Base-by-base conservation (phyloP, 164 flowering plant genomes). In the Nelumbo lutea region DNA sequence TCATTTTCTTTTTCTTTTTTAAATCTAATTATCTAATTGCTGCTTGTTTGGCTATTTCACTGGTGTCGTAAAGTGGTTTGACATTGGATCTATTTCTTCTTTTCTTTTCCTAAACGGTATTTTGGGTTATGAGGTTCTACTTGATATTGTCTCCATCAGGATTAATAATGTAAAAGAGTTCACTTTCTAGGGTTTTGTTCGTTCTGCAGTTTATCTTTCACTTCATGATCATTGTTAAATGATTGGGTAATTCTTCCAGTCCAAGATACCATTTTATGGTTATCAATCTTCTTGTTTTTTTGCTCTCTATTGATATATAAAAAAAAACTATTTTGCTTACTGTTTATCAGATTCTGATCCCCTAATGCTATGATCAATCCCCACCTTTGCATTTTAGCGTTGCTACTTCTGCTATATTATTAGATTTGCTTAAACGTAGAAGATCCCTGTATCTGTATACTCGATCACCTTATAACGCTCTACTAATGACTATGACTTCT, bases 311-410 rank as follows among this genome's bases (percentile, higher is more conserved):
- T 27, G 27, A 27, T 27, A 27, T 27, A 27, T 27, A 27, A 27
- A 27, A 27, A 27, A 27, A 27, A 27, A 27, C 27, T 27, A 27
- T 27, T 27, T 27, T 27, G 27, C 27, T 27, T 27, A 27, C 27
- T 27, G 27, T 27, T 27, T 27, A 52, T 66, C 15, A 47, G 2
- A 5, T 44, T 27, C 27, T 27, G 51, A 66, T 13, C 48, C 69
- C 52, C 27, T 27, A 66, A 56, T 53, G 9, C 15, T 51, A n/a
- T 42, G 72, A 52, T 61, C 43, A 43, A 68, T 44, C 13, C 55
- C 55, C 53, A 38, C 9, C 42, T 59, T n/a, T 15, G 38, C 15
- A 6, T 67, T 6, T 14, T 68, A 40, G 6, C 14, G 14, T 57
- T 67, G n/a, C 53, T 50, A 6, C 13, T n/a, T 64, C 27, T 6